Evolutionary conservation across 2,329 filamentous ascomycete species (phyloP), one percentile per base, ranked within the genome.

Genomic region (Paraphoma chrysanthemicola): DNA sequence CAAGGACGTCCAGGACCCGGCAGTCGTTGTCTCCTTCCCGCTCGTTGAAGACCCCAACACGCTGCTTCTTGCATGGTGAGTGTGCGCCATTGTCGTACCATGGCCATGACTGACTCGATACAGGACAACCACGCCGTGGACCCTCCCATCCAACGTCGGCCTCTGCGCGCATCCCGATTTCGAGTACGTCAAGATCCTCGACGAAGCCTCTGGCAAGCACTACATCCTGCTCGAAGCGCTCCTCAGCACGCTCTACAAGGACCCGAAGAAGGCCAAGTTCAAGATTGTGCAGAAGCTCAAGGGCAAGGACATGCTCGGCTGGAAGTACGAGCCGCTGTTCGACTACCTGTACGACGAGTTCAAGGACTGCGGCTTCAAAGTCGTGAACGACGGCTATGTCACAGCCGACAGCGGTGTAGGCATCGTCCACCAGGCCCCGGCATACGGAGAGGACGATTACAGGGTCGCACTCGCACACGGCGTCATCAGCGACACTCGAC

Each of bases 401-500:
- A 95, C 91, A 28, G 88, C 90, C 30, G 93, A 95, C 57, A 93
- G 92, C 70, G 94, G 94, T 87, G 92, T 92, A 33, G 94, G 94
- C 71, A 90, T 98, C 60, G 94, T 98, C 44, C 94, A 98, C 77
- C 93, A 97, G 77, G 86, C 94, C 4, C 94, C 94, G 2, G 92
- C 93, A 1, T 97, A 94, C 72, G 94, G 94, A 85, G 92, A 97
- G 79, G 94, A 97, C 63, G 94, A 98, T 88, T 97, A 96, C 82
- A 89, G 89, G 64, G 87, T 95, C 56, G 91, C 90, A 8, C 77
- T 93, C 58, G 88, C 89, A 54, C 82, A 87, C 44, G 93, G 92
- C 42, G 85, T 96, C 67, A 90, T 97, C 71, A 90, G 79, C 60
- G 90, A 93, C 64, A 85, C 86, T 56, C 88, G 91, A 51, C 83